Evolutionary conservation across 805 yeast genomes (phyloP), one percentile per base, ranked within the genome.

Genomic region (Candida manassasensis): DNA sequence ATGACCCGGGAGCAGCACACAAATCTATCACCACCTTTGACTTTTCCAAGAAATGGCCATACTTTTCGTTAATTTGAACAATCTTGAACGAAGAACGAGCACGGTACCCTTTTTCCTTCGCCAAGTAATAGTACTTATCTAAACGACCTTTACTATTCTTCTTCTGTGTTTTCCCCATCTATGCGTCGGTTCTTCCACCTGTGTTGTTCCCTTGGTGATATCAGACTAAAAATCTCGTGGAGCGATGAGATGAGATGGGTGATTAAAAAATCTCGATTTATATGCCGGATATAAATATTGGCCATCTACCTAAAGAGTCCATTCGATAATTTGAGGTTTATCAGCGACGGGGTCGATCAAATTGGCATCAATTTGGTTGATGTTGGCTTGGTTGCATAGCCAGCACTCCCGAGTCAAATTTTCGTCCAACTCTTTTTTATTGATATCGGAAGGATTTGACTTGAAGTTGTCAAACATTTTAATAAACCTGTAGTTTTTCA

Each of bases 11-110:
- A 8, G 98, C 98, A 36, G 97, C 97, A 81, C 98, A 93, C 50
- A 93, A 71, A 74, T 93, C 98, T 35, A 93, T 85, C 29, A 93
- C 96, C 28, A 93, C 97, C 59, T 87, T 93, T 13, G 96, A 86
- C 55, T 86, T 84, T 50, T 89, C 96, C 35, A 89, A 66, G 58
- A 93, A 93, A 61, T 89, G 96, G 22, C 97, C 97, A 70, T 79
- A 93, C 59, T 93, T 93, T 57, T 93, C 96, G 65, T 93, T 93
- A 42, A 93, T 85, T 61, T 93, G 98, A 41, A 93, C 73, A 49
- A 93, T 75, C 59, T 93, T 93, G 68, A 93, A 93, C 18, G 97
- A 88, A 28, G 99, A 93, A 75, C 98, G 95, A 34, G 98, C 98
- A 60, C 99, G 78, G 55, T 93, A 93, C 29, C 98, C 98, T 63